Conservation (phyloP, 352 stramenopile genomes). For the Phytopythium ostracodes region DNA sequence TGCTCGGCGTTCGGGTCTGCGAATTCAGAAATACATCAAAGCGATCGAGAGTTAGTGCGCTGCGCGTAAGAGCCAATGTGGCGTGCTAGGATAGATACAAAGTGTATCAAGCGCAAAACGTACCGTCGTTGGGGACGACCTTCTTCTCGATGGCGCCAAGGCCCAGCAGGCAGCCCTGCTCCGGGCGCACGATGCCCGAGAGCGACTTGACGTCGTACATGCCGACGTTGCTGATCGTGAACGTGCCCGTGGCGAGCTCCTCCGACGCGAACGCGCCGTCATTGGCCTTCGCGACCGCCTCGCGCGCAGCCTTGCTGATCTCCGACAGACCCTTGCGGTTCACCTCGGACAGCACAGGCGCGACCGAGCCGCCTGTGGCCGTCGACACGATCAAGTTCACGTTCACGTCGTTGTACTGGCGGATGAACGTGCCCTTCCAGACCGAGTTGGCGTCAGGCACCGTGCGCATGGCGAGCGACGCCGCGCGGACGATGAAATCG, state of each 20-base stretch:
- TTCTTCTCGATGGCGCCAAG: slow-evolving; percentile 94
- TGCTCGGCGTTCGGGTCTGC: slow-evolving; percentile 66
- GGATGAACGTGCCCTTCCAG: slow-evolving; percentile 90
- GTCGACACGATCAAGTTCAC: slow-evolving; percentile 90
- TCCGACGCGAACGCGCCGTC: slow-evolving; percentile 21
- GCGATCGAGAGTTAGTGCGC: slow-evolving; percentile 18
- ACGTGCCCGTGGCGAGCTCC: slow-evolving; percentile 88
- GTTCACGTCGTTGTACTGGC: slow-evolving; percentile 94
- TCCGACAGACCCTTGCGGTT: slow-evolving; percentile 87
- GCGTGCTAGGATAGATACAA: too few species aligned
- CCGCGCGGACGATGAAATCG: slow-evolving; percentile 97
- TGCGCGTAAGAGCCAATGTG: too few species aligned
- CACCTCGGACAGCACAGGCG: slow-evolving; percentile 94
- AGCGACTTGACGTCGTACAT: slow-evolving; percentile 96
- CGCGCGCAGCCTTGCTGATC: slow-evolving; percentile 87
- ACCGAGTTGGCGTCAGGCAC: slow-evolving; percentile 91
- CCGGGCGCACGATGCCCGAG: slow-evolving; percentile 90
- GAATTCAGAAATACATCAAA: background rate
- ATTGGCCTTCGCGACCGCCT: slow-evolving; percentile 45
- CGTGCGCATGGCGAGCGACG: slow-evolving; percentile 94
- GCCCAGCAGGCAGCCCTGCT: slow-evolving; percentile 93
- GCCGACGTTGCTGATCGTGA: slow-evolving; percentile 96
- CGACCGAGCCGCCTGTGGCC: slow-evolving; percentile 86
- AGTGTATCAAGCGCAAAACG: background rate
- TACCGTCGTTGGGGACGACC: slow-evolving; percentile 89